Evolutionary conservation across 202 grass and related monocot genomes (phyloP).

Genomic region (Sporobolus alterniflorus): DNA sequence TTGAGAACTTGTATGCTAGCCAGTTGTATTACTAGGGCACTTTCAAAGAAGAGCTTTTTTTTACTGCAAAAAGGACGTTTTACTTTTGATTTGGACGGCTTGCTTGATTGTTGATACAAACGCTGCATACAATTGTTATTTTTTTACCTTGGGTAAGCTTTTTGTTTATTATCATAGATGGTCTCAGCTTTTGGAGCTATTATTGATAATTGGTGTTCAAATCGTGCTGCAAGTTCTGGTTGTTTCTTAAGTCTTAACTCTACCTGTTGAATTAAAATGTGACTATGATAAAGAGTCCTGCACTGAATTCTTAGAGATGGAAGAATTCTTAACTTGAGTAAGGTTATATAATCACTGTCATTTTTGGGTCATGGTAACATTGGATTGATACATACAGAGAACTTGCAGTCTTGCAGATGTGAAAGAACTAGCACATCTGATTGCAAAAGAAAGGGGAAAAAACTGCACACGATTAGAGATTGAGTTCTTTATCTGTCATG

Average conservation of each 20-base stretch:
- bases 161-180: not conserved
- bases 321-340: not conserved
- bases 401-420: not conserved
- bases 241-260: not conserved
- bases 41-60: constrained; percentile 27
- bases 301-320: not conserved
- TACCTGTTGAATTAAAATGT: not conserved
- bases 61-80: not conserved
- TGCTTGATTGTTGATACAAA: not conserved
- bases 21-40: constrained; percentile 20
- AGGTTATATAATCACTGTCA: not conserved
- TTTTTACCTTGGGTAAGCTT: not conserved
- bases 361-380: not conserved
- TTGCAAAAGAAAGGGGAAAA: too few species aligned
- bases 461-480: too few species aligned
- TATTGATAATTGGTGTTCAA: not conserved
- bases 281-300: not conserved
- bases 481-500: too few species aligned
- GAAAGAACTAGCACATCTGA: not conserved
- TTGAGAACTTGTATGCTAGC: constrained; percentile 19
- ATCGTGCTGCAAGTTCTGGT: too few species aligned
- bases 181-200: not conserved
- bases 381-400: not conserved
- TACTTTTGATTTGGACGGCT: not conserved
- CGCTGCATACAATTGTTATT: not conserved